Evolutionary conservation across 116 monocot genomes (phyloP).

Genomic region (Phalaenopsis hybrid): DNA sequence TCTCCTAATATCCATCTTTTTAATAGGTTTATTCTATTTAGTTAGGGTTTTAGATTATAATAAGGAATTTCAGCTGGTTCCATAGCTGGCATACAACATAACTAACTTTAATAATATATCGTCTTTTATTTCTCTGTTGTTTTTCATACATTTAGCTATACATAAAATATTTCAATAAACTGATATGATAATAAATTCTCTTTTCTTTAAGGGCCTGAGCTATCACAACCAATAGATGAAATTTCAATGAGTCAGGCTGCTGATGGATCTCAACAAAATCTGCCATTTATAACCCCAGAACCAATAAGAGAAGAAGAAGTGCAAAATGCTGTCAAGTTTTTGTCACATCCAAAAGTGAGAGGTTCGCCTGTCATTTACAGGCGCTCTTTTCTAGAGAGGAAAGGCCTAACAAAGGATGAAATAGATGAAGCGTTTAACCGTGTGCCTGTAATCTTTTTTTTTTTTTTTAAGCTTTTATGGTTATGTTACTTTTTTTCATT

Average conservation of each 20-base stretch:
- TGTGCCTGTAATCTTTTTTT: slow-evolving; percentile 55
- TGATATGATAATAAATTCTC: neutral
- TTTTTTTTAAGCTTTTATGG: neutral
- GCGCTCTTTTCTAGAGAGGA: slow-evolving; percentile 91
- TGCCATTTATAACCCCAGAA: slow-evolving; percentile 32
- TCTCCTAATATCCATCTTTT: too few relatives aligned
- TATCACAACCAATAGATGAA: slow-evolving; percentile 11
- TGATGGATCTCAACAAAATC: slow-evolving; percentile 36
- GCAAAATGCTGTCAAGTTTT: slow-evolving; percentile 94
- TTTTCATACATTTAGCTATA: neutral
- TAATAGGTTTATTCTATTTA: too few relatives aligned
- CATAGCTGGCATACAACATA: too few relatives aligned
- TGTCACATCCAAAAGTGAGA: slow-evolving; percentile 89
- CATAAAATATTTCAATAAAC: neutral
- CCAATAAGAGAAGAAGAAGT: slow-evolving; percentile 92
- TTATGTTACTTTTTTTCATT: neutral
- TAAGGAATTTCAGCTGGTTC: too few relatives aligned
- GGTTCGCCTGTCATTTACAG: slow-evolving; percentile 76
- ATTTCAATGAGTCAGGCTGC: slow-evolving; percentile 19
- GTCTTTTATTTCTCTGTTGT: neutral
- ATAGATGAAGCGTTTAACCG: slow-evolving; percentile 97
- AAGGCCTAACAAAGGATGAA: slow-evolving; percentile 89
- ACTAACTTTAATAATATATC: too few relatives aligned
- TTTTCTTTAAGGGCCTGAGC: slow-evolving; percentile 6
- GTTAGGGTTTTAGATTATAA: too few relatives aligned